phyloP scores from a whole-genome alignment of 2,329 filamentous ascomycete genomes.

The Neopestalotiopsis clavispora region DNA sequence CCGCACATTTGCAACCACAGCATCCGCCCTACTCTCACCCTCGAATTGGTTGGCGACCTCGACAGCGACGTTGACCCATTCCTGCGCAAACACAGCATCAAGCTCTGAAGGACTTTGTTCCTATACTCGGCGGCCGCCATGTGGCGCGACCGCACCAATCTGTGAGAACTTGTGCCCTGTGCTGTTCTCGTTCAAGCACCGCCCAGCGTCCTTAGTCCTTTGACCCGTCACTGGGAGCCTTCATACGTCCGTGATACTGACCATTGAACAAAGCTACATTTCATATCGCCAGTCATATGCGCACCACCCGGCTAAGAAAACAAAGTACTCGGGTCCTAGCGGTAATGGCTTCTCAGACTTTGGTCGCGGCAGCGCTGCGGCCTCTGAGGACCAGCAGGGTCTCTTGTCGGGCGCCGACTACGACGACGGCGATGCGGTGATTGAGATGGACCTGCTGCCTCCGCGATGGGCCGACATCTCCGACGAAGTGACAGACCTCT shows the following conservation, averaged over 20 bases:
- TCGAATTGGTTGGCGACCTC: neutral
- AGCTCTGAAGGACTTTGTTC: slow-evolving; percentile 31
- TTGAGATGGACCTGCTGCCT: slow-evolving; percentile 96
- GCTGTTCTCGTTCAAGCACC: neutral
- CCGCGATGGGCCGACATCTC: slow-evolving; percentile 95
- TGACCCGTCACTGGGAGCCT: too few species aligned
- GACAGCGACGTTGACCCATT: neutral
- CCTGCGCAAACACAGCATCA: slow-evolving; percentile 19
- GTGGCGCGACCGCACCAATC: slow-evolving; percentile 99
- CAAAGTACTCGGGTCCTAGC: slow-evolving; percentile 63
- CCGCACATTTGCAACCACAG: neutral
- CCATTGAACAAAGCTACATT: slow-evolving; percentile 73
- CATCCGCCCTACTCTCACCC: neutral
- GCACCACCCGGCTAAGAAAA: slow-evolving; percentile 89
- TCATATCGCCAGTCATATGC: slow-evolving; percentile 99
- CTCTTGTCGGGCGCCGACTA: slow-evolving; percentile 82
- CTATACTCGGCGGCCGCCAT: slow-evolving; percentile 67
- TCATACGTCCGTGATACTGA: slow-evolving; percentile 15
- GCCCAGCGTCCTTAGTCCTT: neutral
- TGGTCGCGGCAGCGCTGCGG: slow-evolving; percentile 54
- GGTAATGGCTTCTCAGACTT: slow-evolving; percentile 65
- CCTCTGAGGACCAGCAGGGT: slow-evolving; percentile 67
- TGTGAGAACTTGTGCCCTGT: slow-evolving; percentile 62
- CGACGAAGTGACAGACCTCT: slow-evolving; percentile 86
- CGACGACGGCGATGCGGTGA: slow-evolving; percentile 91